Evolutionary conservation across 176 grass and related monocot genomes (phyloP), one percentile per base, ranked within the genome.

Genomic region (Oryza meridionalis): DNA sequence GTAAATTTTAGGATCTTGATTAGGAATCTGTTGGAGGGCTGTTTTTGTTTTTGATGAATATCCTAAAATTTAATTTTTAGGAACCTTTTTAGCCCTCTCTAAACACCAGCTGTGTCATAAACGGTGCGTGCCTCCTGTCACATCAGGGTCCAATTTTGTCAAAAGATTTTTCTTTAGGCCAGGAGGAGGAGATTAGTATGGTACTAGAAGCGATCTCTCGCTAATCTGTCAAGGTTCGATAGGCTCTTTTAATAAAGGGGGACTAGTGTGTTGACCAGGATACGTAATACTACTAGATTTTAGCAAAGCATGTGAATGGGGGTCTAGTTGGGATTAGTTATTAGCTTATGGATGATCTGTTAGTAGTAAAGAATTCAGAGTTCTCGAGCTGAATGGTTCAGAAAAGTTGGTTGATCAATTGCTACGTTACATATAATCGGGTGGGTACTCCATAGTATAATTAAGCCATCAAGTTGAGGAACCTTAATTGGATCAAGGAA

Each of bases 61-160:
- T n/a, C n/a, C n/a, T n/a, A n/a, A n/a, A n/a, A n/a, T n/a, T n/a
- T n/a, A n/a, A n/a, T n/a, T n/a, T n/a, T n/a, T n/a, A n/a, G n/a
- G n/a, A n/a, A n/a, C n/a, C n/a, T n/a, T n/a, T n/a, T n/a, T n/a
- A n/a, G n/a, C n/a, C n/a, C n/a, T n/a, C n/a, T n/a, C n/a, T n/a
- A 38, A 25, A 78, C 43, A 42, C 29, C 51, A 7, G 40, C 19
- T 77, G 51, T 14, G 51, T 31, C 1, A 31, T 14, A 7, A 40
- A 77, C 19, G 76, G 70, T 66, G 65, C 44, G 43, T 80, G 78
- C 77, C 43, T 66, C 72, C 43, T 77, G 82, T 85, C 88, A 73
- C 83, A 35, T 78, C 33, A 21, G 77, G 83, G 78, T 82, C 73
- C 73, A 45, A 6, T 77, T 90, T 82, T 53, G 83, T 90, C 83